These are phyloP conservation scores for Neckera pumila DNA, from an alignment of 225 moss, liverwort and hornwort species.

Conservation along the genomic window DNA sequence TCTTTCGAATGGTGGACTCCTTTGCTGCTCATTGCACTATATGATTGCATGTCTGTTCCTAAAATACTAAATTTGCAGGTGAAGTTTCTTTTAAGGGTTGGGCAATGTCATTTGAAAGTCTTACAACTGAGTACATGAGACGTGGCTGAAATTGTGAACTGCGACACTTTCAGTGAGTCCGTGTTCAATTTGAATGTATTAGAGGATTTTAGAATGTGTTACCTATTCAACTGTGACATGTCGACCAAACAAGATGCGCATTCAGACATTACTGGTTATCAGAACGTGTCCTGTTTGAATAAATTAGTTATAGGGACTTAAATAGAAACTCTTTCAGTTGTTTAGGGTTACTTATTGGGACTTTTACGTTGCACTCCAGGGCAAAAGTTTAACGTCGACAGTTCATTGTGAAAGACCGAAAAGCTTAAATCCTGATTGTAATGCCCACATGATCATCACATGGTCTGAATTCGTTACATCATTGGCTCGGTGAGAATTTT, in stretches of 20 bases:
- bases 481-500: background rate
- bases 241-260: background rate
- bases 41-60: background rate
- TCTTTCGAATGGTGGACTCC: background rate
- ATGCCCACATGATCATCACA: background rate
- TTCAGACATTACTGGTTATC: background rate
- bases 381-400: background rate
- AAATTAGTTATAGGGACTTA: background rate
- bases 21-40: background rate
- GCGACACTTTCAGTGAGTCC: too few relatives aligned
- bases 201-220: background rate
- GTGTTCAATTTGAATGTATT: background rate
- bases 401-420: background rate
- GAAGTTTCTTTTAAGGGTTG: background rate
- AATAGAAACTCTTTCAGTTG: background rate
- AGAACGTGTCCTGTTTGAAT: background rate
- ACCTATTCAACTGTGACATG: background rate
- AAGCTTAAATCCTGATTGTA: background rate
- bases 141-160: background rate
- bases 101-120: background rate
- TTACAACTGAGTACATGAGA: background rate
- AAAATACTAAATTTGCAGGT: background rate
- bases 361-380: background rate
- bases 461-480: background rate
- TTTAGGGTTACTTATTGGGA: background rate